A percentile compares a stretch with the other conserved stretches of the same genome.
phyloP scores from a whole-genome alignment of 345 rosid species.

The Leavenworthia alabamica region DNA sequence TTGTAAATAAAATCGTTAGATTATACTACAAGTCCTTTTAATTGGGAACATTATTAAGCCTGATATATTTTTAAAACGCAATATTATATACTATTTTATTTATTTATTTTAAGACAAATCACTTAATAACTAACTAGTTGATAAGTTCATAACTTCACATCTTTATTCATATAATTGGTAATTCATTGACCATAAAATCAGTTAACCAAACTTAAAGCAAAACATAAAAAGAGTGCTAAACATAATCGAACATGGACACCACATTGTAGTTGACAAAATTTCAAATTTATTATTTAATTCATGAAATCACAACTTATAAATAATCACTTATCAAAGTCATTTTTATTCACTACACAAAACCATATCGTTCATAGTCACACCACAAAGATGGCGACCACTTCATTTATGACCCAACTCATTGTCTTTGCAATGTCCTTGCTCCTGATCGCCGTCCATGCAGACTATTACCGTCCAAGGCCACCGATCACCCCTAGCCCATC shows the following conservation, averaged over 20 bases:
- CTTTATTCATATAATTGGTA: slow-evolving; percentile 4
- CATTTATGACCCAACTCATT: slow-evolving; percentile 8
- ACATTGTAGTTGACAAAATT: slow-evolving; percentile 31
- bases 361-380: slow-evolving; percentile 2
- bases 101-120: no score
- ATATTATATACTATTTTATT: no score
- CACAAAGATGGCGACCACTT: slow-evolving; percentile 26
- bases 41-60: slow-evolving; percentile 9
- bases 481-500: slow-evolving; percentile 13
- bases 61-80: background rate
- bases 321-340: slow-evolving; percentile 15
- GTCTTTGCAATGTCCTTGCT: slow-evolving; percentile 16
- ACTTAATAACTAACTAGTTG: no score
- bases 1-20: background rate
- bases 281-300: background rate
- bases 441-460: slow-evolving; percentile 30
- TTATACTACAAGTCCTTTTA: background rate
- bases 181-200: no score
- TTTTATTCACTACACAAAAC: slow-evolving; percentile 19
- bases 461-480: slow-evolving; percentile 30
- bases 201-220: no score
- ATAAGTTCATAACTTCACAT: background rate
- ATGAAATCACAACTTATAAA: slow-evolving; percentile 21
- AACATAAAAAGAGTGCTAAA: no score
- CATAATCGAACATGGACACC: slow-evolving; percentile 53